Base-by-base conservation (phyloP, 208 protist genomes). In the Acanthamoeba culbertsoni region DNA sequence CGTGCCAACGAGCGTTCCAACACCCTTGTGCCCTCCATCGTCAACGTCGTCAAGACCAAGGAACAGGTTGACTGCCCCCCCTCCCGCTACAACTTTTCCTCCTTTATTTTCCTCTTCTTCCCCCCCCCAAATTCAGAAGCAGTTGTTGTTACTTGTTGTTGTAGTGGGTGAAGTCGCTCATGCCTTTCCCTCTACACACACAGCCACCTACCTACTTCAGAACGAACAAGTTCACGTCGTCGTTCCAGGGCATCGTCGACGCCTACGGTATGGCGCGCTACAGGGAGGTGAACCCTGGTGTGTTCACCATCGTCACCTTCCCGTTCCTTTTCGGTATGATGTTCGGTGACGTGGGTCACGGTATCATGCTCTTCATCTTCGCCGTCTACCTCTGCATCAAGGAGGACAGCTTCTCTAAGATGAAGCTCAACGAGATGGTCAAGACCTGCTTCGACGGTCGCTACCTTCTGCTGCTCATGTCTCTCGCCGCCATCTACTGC, bases 281-380 rank as follows among this genome's bases (percentile, higher is more conserved):
- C 93, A 73, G 96, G 79, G 98, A 98, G 63, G 94, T 96, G 46
- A 97, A 97, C 89, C 95, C 96, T 0, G 65, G 71, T 86, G 97
- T 98, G 35, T 98, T 99, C 90, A 98, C 98, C 35, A 98, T 99
- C 84, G 97, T 99, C 53, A 99, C 98, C 48, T 99, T 99, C 96
- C 99, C 99, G 37, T 99, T 99, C 97, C 96, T 99, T 6, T 99
- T 99, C 95, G 99, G 98, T 79, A 97, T 99, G 84, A 99, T 99
- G 99, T 99, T 99, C 96, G 99, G 99, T 86, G 99, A 99, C 95
- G 96, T 99, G 48, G 99, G 99, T 48, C 99, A 99, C 96, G 99
- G 99, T 77, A 37, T 98, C 63, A 97, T 99, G 35, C 95, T 99
- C 33, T 97, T 98, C 57, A 43, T 98, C 45, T 96, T 98, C 53